phyloP scores from a whole-genome alignment of 257 asterid species.

The Nicotiana knightiana region DNA sequence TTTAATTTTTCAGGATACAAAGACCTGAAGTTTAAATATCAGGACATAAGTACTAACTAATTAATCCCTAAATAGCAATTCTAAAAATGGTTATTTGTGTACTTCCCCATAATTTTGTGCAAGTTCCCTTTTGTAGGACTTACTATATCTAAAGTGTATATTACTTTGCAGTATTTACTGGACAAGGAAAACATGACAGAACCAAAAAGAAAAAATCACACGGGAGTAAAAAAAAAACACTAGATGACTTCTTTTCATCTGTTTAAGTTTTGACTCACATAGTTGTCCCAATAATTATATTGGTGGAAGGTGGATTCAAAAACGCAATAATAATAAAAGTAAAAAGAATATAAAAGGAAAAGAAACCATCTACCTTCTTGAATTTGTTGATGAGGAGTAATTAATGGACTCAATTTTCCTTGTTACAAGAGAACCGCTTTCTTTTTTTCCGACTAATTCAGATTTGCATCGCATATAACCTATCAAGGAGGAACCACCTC shows the following conservation, averaged over 20 bases:
- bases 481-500: not conserved
- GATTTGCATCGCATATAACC: too few relatives aligned
- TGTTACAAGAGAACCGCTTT: not conserved
- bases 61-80: too few relatives aligned
- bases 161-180: not conserved
- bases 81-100: too few relatives aligned
- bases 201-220: not conserved
- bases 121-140: not conserved
- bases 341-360: not conserved
- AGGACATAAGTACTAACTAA: too few relatives aligned
- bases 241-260: not conserved
- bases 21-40: too few relatives aligned
- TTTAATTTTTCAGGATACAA: too few relatives aligned
- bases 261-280: not conserved
- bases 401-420: not conserved
- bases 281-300: not conserved
- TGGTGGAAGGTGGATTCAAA: accelerated
- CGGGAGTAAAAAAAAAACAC: not conserved
- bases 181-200: not conserved
- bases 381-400: not conserved
- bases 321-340: not conserved
- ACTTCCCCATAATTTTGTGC: not conserved
- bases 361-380: not conserved
- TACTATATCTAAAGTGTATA: not conserved
- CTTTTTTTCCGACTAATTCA: too few relatives aligned